Base-by-base conservation (phyloP, 306 rosid species). In the Ceratonia siliqua region DNA sequence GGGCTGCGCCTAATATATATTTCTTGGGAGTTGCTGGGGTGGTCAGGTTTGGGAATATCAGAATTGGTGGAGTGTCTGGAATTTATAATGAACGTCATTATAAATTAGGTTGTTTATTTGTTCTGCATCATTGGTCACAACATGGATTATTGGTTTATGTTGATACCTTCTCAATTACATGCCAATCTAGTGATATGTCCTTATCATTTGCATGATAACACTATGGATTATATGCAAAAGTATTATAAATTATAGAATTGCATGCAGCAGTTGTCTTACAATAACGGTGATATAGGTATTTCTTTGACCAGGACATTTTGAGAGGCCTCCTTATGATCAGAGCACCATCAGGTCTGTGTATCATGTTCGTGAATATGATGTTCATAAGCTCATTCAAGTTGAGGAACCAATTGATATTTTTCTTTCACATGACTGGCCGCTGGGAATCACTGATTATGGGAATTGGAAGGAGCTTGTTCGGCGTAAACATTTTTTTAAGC, bases 361-460 rank as follows among this genome's bases (percentile, higher is more conserved):
- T 86, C 97, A 94, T 83, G 98, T 91, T 39, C 98, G 96, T 15
- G 93, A 94, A 59, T 94, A 90, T 59, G 97, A 91, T 54, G 93
- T 91, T 78, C 88, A 80, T 70, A 91, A 94, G 74, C 88, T 91
- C 39, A 80, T 72, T 80, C 96, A 89, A 91, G 82, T 94, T 64
- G 87, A 91, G 87, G 95, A 91, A 46, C 96, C 93, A 0, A 55
- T 94, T 38, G 91, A 91, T 80, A 85, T 94, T 55, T 94, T 91
- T 86, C 91, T 94, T 49, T 94, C 98, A 5, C 97, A 94, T 80
- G 98, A 94, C 83, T 94, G 98, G 98, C 98, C 97, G 0, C 42
- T 86, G 72, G 88, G 95, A 30, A 88, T 94, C 84, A 91, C 97
- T 62, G 96, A 91, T 70, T 89, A 79, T 78, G 98, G 98, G 85